Evolutionary conservation across 1,284 basidiomycete genomes (phyloP).

Genomic region (Entoloma clypeatum): DNA sequence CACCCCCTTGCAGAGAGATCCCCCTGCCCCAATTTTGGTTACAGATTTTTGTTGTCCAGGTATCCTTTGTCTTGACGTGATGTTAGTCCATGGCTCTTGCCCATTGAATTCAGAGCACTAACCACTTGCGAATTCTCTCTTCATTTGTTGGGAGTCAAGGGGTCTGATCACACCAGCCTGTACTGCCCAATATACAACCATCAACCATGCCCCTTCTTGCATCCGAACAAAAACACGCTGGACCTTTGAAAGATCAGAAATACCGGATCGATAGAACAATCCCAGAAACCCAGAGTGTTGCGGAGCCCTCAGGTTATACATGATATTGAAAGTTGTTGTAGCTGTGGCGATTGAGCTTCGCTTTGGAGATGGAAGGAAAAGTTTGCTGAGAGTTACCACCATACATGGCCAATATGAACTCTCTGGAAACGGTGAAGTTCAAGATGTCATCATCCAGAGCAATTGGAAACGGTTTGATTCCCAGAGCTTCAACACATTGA

Average conservation of each 20-base stretch:
- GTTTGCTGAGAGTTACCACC: conserved; percentile 33
- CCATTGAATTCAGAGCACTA: neutral
- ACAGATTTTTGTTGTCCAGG: conserved; percentile 2
- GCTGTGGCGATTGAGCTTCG: conserved; percentile 25
- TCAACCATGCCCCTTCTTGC: conserved; percentile 20
- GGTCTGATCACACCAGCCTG: conserved; percentile 14
- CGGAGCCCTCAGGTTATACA: conserved; percentile 35
- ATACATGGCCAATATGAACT: conserved; percentile 29
- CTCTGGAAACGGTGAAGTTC: conserved; percentile 24
- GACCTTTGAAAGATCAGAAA: conserved; percentile 8
- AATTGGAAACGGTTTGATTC: conserved; percentile 5
- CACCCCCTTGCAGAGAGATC: no score
- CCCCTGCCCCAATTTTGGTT: neutral
- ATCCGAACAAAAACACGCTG: conserved; percentile 23
- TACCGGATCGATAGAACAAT: conserved; percentile 25
- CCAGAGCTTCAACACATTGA: conserved; percentile 10
- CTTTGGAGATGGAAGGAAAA: conserved; percentile 25
- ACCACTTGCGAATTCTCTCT: conserved; percentile 19
- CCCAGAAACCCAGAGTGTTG: conserved; percentile 34
- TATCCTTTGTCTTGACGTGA: conserved; percentile 1
- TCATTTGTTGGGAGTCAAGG: conserved; percentile 27
- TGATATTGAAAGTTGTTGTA: conserved; percentile 30
- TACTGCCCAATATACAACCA: conserved; percentile 32
- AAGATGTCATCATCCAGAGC: conserved; percentile 10
- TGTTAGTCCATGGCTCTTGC: neutral